phyloP scores from a whole-genome alignment of 495 filamentous ascomycete species.

The Hypoxylon fuscum region DNA sequence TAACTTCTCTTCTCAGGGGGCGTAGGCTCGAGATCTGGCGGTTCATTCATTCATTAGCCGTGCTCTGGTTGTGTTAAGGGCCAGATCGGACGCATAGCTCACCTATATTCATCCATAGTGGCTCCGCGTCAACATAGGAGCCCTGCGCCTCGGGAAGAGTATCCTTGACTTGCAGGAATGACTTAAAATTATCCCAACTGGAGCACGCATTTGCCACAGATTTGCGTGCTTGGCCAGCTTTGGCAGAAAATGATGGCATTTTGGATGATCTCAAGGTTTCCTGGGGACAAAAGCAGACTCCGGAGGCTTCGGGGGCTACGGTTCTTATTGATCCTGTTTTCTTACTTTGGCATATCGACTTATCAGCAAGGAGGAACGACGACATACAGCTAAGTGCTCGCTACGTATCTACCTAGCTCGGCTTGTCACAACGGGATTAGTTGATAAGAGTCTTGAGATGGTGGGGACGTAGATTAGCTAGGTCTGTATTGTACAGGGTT shows the following conservation, averaged over 20 bases:
- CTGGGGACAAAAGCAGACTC: neutral
- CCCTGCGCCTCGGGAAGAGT: neutral
- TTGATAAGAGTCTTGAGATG: neutral
- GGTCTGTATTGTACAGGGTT: neutral
- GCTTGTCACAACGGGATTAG: neutral
- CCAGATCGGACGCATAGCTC: neutral
- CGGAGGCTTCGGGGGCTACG: neutral
- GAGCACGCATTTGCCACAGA: neutral
- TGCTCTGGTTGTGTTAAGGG: neutral
- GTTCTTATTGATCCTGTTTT: neutral
- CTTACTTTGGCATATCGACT: neutral
- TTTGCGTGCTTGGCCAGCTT: neutral
- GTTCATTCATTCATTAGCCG: neutral
- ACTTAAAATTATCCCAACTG: neutral
- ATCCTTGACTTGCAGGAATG: neutral
- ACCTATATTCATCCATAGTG: neutral
- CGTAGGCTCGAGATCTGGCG: slow-evolving; percentile 44
- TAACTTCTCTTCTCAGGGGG: slow-evolving; percentile 38
- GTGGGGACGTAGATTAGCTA: neutral
- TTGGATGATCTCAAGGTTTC: neutral
- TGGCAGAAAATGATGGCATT: neutral
- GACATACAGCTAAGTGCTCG: neutral
- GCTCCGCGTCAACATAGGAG: neutral
- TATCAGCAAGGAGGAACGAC: neutral
- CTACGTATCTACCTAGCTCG: neutral